These are phyloP conservation scores for Aspergillus incahuasiensis DNA, from an alignment of 495 filamentous ascomycete species.

Conservation along the genomic window DNA sequence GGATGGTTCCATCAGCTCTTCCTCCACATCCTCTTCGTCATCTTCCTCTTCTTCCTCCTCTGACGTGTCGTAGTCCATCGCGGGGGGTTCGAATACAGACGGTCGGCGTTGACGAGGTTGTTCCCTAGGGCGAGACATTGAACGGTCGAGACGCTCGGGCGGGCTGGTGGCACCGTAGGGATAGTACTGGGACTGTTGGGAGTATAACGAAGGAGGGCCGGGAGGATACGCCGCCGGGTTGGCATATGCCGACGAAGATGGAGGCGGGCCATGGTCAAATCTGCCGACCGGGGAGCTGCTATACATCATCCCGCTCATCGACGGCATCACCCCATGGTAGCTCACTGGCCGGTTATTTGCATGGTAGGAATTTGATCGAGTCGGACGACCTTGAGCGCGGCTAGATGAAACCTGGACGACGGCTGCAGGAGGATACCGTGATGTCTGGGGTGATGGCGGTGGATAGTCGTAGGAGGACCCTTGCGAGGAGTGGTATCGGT, in stretches of 20 bases:
- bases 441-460: constrained; percentile 26
- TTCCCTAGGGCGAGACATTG: constrained; percentile 31
- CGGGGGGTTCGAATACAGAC: constrained; percentile 32
- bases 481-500: constrained; percentile 23
- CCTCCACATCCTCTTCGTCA: constrained; percentile 22
- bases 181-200: constrained; percentile 18
- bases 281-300: constrained; percentile 22
- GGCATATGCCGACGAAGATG: constrained; percentile 33
- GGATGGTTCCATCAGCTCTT: constrained; percentile 16
- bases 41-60: constrained; percentile 26
- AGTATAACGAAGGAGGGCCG: constrained; percentile 23
- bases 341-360: constrained; percentile 38
- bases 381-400: constrained; percentile 23
- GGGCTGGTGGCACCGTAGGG: constrained; percentile 11
- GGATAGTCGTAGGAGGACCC: constrained; percentile 31
- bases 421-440: constrained; percentile 23
- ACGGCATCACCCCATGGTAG: constrained; percentile 37
- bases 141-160: constrained; percentile 30
- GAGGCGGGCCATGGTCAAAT: constrained; percentile 37
- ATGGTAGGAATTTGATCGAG: constrained; percentile 34
- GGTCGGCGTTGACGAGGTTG: constrained; percentile 26
- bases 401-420: constrained; percentile 26
- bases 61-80: constrained; percentile 24
- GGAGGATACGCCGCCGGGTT: constrained; percentile 24
- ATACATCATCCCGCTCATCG: constrained; percentile 32